These are phyloP conservation scores for Spinellus fusiger DNA, from an alignment of 192 early-diverging fungal species.

Conservation along the genomic window DNA sequence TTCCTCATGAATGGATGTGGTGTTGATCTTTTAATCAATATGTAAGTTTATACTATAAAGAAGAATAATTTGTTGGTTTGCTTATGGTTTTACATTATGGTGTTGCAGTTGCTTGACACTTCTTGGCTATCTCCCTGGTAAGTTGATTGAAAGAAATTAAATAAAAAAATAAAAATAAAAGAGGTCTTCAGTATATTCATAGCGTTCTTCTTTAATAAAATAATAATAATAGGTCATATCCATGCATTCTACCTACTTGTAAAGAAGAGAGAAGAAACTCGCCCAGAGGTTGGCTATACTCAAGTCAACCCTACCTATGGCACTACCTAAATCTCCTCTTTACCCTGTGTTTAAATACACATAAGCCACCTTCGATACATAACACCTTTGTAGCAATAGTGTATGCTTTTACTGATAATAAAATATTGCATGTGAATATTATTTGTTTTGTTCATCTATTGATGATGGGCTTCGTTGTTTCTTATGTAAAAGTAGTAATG, in stretches of 20 bases:
- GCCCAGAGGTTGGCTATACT: not conserved
- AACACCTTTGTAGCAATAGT: no score
- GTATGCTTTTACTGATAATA: no score
- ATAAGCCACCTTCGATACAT: no score
- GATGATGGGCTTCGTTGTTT: no score
- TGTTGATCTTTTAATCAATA: conserved; percentile 43
- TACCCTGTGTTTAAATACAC: no score
- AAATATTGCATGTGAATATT: no score
- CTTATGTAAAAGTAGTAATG: no score
- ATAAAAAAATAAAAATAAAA: not conserved
- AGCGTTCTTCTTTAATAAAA: no score
- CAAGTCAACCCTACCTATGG: no score
- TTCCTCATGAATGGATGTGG: conserved; percentile 43
- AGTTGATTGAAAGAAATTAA: not conserved
- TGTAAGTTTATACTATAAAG: conserved; percentile 20
- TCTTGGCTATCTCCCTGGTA: conserved; percentile 25
- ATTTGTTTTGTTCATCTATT: no score
- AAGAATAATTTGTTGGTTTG: not conserved
- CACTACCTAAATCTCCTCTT: no score
- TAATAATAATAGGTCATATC: conserved; percentile 25
- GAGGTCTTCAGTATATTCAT: not conserved
- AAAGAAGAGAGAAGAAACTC: conserved; percentile 17
- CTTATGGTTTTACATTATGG: not conserved
- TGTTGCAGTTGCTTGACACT: conserved; percentile 10
- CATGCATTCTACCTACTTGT: conserved; percentile 28